phyloP scores from a whole-genome alignment of 2,329 filamentous ascomycete genomes.

The Aureobasidium sp. region DNA sequence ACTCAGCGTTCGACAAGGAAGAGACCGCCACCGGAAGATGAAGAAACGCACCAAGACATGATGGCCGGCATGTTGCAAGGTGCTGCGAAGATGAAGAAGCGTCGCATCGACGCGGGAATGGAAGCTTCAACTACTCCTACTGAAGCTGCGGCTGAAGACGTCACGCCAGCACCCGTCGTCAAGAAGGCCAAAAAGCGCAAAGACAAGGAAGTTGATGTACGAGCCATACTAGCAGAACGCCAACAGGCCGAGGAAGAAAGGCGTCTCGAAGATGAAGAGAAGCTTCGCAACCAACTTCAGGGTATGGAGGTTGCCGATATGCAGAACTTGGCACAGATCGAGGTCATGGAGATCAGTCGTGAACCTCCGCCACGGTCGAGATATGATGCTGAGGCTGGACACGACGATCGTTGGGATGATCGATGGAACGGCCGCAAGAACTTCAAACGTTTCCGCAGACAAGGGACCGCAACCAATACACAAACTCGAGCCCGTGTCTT shows the following conservation, averaged over 20 bases:
- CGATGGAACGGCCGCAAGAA: slow-evolving; percentile 93
- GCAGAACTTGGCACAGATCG: slow-evolving; percentile 66
- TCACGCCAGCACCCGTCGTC: slow-evolving; percentile 16
- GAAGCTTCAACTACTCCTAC: not conserved
- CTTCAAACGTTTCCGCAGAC: slow-evolving; percentile 76
- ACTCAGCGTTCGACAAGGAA: slow-evolving; percentile 24
- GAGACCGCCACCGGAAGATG: slow-evolving; percentile 22
- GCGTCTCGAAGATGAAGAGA: slow-evolving; percentile 59
- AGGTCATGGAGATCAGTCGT: slow-evolving; percentile 56
- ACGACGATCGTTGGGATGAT: slow-evolving; percentile 68
- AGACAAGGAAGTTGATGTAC: slow-evolving; percentile 60
- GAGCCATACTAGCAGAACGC: slow-evolving; percentile 53
- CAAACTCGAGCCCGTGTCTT: slow-evolving; percentile 53
- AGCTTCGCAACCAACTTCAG: slow-evolving; percentile 49
- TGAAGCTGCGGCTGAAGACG: not conserved
- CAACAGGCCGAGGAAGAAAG: slow-evolving; percentile 48
- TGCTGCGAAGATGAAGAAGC: slow-evolving; percentile 70
- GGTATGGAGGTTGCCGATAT: slow-evolving; percentile 66
- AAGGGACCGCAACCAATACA: slow-evolving; percentile 29
- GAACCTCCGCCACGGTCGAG: slow-evolving; percentile 21
- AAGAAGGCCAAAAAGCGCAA: slow-evolving; percentile 39
- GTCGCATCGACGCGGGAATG: slow-evolving; percentile 51
- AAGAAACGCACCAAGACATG: slow-evolving; percentile 39
- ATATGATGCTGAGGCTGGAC: slow-evolving; percentile 32
- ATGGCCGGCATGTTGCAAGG: slow-evolving; percentile 71